Evolutionary conservation across 2,329 filamentous ascomycete species (phyloP).

Genomic region (Aspergillus ruber): DNA sequence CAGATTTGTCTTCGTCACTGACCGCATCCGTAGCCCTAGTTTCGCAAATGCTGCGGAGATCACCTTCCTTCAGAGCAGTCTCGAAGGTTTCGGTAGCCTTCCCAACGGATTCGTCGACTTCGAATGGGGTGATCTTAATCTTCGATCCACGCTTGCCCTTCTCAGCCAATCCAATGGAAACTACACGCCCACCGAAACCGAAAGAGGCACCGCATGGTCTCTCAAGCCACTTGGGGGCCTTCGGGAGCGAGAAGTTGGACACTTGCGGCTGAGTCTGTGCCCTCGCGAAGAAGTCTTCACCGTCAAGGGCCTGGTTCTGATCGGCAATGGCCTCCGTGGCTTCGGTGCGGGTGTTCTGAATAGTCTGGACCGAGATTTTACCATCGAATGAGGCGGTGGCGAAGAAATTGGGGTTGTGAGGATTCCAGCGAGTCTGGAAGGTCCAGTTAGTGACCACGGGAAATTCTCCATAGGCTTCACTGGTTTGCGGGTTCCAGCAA

Average conservation of each 20-base stretch:
- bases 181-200: constrained; percentile 89
- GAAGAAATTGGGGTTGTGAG: constrained; percentile 82
- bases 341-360: constrained; percentile 85
- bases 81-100: constrained; percentile 82
- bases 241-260: constrained; percentile 77
- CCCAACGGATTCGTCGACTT: constrained; percentile 79
- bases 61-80: constrained; percentile 67
- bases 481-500: constrained; percentile 92
- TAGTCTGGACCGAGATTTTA: constrained; percentile 86
- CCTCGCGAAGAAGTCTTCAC: constrained; percentile 93
- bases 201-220: constrained; percentile 81
- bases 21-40: constrained; percentile 67
- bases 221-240: constrained; percentile 86
- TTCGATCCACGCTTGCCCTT: constrained; percentile 65
- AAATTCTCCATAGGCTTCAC: constrained; percentile 81
- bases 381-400: constrained; percentile 97
- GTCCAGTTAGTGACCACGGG: constrained; percentile 99
- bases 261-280: constrained; percentile 87
- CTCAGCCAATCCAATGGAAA: constrained; percentile 60
- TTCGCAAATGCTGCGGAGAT: constrained; percentile 73
- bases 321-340: constrained; percentile 55
- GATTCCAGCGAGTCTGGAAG: constrained; percentile 91
- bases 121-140: constrained; percentile 78
- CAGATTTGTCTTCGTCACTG: constrained; percentile 85
- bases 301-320: constrained; percentile 66